Conservation (phyloP, 2,329 filamentous ascomycete genomes). For the Xylariaceae sp. region DNA sequence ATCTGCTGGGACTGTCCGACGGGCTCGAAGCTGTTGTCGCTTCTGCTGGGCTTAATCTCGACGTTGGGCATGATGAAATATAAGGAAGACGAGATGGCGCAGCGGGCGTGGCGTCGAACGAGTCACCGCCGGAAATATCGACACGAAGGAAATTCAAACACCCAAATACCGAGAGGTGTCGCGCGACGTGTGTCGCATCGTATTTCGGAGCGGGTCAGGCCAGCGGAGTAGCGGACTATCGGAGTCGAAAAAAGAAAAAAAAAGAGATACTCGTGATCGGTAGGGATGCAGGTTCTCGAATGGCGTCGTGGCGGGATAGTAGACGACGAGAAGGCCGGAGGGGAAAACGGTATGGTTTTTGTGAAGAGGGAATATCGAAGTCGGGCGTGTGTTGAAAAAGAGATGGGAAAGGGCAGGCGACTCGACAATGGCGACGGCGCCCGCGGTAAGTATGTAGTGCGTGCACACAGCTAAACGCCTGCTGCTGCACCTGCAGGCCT, state of each 20-base stretch:
- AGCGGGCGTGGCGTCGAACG: conserved; percentile 3
- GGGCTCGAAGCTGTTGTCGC: conserved; percentile 3
- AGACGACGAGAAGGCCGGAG: background rate
- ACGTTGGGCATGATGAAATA: conserved; percentile 19
- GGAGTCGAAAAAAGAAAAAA: background rate
- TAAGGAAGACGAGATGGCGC: background rate
- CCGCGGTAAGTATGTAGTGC: background rate
- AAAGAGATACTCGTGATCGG: conserved; percentile 1
- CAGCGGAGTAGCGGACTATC: background rate
- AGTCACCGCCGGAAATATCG: conserved; percentile 7
- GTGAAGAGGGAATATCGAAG: background rate
- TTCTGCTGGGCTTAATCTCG: conserved; percentile 12
- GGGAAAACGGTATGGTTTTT: background rate
- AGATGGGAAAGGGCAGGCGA: background rate
- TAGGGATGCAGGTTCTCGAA: background rate
- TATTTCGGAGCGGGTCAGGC: conserved; percentile 1
- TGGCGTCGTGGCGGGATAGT: background rate
- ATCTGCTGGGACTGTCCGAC: conserved; percentile 13
- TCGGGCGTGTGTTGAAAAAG: background rate
- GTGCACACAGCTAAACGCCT: background rate
- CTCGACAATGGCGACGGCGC: background rate
- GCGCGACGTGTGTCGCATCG: conserved; percentile 13
- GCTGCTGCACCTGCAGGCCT: background rate
- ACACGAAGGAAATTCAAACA: conserved; percentile 1
- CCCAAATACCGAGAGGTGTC: conserved; percentile 1